phyloP scores from a whole-genome alignment of 768 basidiomycete genomes.

The Hygrophoropsis aurantiaca region DNA sequence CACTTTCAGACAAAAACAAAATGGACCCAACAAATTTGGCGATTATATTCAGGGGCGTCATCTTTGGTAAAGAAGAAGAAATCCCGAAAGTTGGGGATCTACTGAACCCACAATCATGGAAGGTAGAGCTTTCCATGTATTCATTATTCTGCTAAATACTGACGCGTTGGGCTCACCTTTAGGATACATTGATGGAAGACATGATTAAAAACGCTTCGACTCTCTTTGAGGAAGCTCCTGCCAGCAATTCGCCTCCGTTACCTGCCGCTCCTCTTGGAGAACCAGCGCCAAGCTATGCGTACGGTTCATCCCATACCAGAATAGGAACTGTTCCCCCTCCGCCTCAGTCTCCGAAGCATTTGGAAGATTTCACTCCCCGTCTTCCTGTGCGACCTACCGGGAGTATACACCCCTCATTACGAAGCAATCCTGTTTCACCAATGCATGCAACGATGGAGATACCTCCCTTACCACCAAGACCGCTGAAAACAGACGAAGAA shows the following conservation, averaged over 20 bases:
- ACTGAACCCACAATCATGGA: slow-evolving; percentile 69
- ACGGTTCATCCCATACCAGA: slow-evolving; percentile 73
- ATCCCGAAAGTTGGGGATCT: slow-evolving; percentile 77
- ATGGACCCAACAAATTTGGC: slow-evolving; percentile 94
- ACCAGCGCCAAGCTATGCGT: slow-evolving; percentile 51
- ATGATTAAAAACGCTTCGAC: slow-evolving; percentile 68
- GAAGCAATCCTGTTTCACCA: slow-evolving; percentile 52
- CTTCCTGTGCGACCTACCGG: slow-evolving; percentile 66
- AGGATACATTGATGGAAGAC: slow-evolving; percentile 83
- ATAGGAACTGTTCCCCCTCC: slow-evolving; percentile 47
- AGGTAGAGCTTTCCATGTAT: slow-evolving; percentile 47
- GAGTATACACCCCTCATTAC: slow-evolving; percentile 79
- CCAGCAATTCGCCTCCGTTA: slow-evolving; percentile 61
- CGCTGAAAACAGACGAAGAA: slow-evolving; percentile 24
- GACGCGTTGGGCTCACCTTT: slow-evolving; percentile 3
- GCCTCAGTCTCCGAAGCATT: slow-evolving; percentile 22
- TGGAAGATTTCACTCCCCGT: slow-evolving; percentile 72
- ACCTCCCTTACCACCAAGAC: slow-evolving; percentile 26
- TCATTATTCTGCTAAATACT: neutral
- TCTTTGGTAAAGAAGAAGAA: slow-evolving; percentile 94
- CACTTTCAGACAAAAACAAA: slow-evolving; percentile 74
- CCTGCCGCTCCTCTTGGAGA: slow-evolving; percentile 73
- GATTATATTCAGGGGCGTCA: slow-evolving; percentile 84
- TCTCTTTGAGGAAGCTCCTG: slow-evolving; percentile 60
- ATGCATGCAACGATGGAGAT: slow-evolving; percentile 37